Evolutionary conservation across 805 yeast species (phyloP), one percentile per base, ranked within the genome.

Genomic region (Nakazawaea wyomingensis): DNA sequence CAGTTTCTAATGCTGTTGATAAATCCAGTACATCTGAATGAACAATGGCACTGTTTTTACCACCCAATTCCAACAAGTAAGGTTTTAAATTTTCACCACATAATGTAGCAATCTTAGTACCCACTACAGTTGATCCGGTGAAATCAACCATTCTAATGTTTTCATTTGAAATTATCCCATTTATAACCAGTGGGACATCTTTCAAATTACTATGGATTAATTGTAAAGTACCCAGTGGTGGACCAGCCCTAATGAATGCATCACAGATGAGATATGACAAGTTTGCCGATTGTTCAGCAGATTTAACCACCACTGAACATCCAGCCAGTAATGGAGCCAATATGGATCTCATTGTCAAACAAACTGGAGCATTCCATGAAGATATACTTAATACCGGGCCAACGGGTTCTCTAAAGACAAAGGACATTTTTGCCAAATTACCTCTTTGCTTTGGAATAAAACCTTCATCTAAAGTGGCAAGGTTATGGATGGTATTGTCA

Each of bases 301-400:
- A 56, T 45, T 70, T 71, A 29, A 62, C 46, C 16, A 71, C 53
- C 10, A 72, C 76, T 0, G 75, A 69, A 47, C 76, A 70, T 1
- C 76, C 76, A 10, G 76, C 76, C 32, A 69, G 69, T 43, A 72
- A 54, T 2, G 76, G 77, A 5, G 71, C 69, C 14, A 60, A 47
- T 3, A 72, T 59, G 2, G 72, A 56, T 43, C 76, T 56, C 13
- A 61, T 58, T 11, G 65, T 54, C 27, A 72, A 54, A 13, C 69
- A 57, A 0, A 64, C 65, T 1, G 78, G 75, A 1, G 74, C 76
- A 53, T 72, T 72, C 77, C 76, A 72, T 0, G 78, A 69, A 2
- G 74, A 59, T 2, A 72, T 65, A 14, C 74, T 60, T 28, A 71
- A 50, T 1, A 72, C 71, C 0, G 74, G 71, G 1, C 78, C 77